phyloP scores from a whole-genome alignment of 305 asterid genomes.

The Fraxinus platypoda region DNA sequence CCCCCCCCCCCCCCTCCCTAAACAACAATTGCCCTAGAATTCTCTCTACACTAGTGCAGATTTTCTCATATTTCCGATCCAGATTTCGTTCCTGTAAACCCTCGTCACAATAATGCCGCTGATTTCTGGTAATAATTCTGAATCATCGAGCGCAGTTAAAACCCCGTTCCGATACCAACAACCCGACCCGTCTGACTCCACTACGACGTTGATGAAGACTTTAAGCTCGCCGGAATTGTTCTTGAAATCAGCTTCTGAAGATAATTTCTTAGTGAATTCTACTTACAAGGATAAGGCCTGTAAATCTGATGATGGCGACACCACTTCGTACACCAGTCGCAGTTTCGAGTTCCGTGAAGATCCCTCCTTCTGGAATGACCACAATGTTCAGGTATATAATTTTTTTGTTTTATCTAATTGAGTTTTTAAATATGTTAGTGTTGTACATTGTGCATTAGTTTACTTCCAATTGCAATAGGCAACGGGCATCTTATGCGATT shows the following conservation, averaged over 20 bases:
- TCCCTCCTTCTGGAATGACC: conserved; percentile 88
- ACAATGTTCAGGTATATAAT: conserved; percentile 73
- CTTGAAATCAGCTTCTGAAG: conserved; percentile 52
- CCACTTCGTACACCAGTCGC: conserved; percentile 24
- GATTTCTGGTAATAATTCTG: conserved; percentile 36
- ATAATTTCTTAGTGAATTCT: conserved; percentile 18
- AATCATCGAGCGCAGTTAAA: conserved; percentile 58
- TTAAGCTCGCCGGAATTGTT: conserved; percentile 67
- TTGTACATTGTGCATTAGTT: not conserved
- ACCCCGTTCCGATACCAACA: conserved; percentile 58
- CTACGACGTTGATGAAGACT: conserved; percentile 42
- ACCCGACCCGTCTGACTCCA: conserved; percentile 28
- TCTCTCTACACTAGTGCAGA: not conserved
- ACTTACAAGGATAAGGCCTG: conserved; percentile 34
- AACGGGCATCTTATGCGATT: not conserved
- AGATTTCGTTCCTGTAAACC: not conserved
- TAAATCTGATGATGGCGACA: conserved; percentile 36
- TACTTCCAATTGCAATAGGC: not conserved
- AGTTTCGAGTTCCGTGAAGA: conserved; percentile 72
- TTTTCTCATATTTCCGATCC: not conserved
- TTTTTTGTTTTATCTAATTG: not conserved
- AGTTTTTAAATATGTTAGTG: not conserved
- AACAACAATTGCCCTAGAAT: not conserved
- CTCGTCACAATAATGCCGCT: conserved; percentile 47
- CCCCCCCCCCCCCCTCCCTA: not conserved